Evolutionary conservation across 495 filamentous ascomycete genomes (phyloP), one percentile per base, ranked within the genome.

Genomic region (Penicillium atrosanguineum): DNA sequence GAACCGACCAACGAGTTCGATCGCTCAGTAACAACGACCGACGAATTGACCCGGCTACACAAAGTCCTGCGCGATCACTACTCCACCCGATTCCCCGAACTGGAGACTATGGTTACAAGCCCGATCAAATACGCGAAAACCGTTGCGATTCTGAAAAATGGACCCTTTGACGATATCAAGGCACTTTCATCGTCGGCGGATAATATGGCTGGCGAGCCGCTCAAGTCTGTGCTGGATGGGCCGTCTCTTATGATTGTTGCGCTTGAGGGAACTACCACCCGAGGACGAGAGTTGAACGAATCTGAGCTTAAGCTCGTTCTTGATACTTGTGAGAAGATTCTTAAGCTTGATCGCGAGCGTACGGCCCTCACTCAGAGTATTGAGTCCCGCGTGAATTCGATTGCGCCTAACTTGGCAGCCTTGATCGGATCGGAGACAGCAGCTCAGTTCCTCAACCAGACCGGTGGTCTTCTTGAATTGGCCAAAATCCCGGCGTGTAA

Each of bases 11-110:
- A 91, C 56, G 95, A 97, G 69, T 96, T 97, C 58, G 93, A 91
- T 55, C 89, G 95, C 31, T 92, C 95, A 18, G 90, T 93, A 12
- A 85, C 83, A 46, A 97, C 96, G 48, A 91, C 94, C 52, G 88
- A 88, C 62, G 91, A 97, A 69, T 88, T 97, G 44, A 88, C 87
- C 8, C 85, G 92, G 12, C 88, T 97, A 49, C 95, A 97, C 76
- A 97, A 97, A 77, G 90, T 87, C 64, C 87, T 97, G 52, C 82
- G 92, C 59, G 94, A 98, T 61, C 90, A 97, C 71, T 98, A 97
- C 72, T 95, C 91, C 15, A 80, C 87, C 37, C 84, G 94, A 57
- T 97, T 97, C 60, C 93, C 93, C 6, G 93, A 97, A 71, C 82
- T 98, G n/a, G 94, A 97, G 71, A 91, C 88, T 16, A 82, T 98